Conservation (phyloP, 139 green algal genomes). For the Chlorella sp. region DNA sequence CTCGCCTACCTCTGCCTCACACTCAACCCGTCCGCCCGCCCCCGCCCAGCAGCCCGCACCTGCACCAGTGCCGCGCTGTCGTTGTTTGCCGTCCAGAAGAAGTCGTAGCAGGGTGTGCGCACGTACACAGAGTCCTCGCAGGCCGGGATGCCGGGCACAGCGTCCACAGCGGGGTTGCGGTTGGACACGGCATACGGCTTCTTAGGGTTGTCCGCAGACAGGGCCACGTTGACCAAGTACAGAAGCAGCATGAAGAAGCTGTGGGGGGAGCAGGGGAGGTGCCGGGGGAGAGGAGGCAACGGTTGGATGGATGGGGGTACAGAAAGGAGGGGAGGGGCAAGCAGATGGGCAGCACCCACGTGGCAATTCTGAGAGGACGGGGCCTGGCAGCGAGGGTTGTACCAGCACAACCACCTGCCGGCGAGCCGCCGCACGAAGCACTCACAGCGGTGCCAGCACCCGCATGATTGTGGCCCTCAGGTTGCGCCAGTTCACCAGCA, state of each 20-base stretch:
- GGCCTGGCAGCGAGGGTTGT: too few species aligned
- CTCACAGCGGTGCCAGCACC: conserved; percentile 75
- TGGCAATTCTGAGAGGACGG: neutral
- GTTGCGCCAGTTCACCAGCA: conserved; percentile 74
- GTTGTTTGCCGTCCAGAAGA: conserved; percentile 76
- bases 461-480: conserved; percentile 77
- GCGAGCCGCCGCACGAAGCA: neutral
- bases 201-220: conserved; percentile 60
- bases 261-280: neutral
- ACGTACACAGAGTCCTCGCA: conserved; percentile 78
- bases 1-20: neutral
- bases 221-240: conserved; percentile 70
- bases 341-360: neutral
- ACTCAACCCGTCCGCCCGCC: neutral
- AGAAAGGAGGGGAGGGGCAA: neutral
- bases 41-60: neutral
- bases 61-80: conserved; percentile 16
- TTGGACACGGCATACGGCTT: conserved; percentile 36
- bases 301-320: neutral
- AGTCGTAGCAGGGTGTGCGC: conserved; percentile 63
- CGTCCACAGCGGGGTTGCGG: conserved; percentile 4
- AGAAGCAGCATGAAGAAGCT: conserved; percentile 90
- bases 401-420: too few species aligned
- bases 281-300: neutral
- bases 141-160: conserved; percentile 54